Percentiles rank a stretch among this genome's conserved stretches.
Evolutionary conservation across 305 asterid genomes (phyloP).

Genomic region (Fraxinus platypoda): DNA sequence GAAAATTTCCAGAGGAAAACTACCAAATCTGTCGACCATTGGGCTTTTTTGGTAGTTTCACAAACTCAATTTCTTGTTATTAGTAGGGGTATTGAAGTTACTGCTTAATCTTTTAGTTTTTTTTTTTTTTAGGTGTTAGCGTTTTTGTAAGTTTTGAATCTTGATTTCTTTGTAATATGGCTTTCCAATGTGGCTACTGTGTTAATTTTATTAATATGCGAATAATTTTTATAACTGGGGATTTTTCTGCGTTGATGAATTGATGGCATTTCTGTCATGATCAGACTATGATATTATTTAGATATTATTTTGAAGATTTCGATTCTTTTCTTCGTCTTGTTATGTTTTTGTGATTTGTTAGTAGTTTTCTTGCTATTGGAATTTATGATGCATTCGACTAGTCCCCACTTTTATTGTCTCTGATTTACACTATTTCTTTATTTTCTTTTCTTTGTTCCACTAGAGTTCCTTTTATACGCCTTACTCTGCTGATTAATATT

Average conservation of each 20-base stretch:
- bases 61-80: not conserved
- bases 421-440: constrained; percentile 3
- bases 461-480: not conserved
- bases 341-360: not conserved
- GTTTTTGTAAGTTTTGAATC: not conserved
- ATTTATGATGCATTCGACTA: not conserved
- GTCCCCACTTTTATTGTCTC: not conserved
- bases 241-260: not conserved
- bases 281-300: not conserved
- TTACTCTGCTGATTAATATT: constrained; percentile 17
- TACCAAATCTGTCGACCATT: constrained; percentile 25
- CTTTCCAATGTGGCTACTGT: not conserved
- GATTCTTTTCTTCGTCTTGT: not conserved
- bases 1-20: constrained; percentile 15
- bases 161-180: not conserved
- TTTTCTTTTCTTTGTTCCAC: not conserved
- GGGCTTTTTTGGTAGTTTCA: constrained; percentile 43
- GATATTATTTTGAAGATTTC: not conserved
- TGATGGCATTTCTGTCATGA: not conserved
- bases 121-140: not conserved
- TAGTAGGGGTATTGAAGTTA: not conserved
- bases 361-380: not conserved
- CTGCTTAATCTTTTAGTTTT: not conserved
- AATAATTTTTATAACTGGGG: not conserved
- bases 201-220: not conserved